phyloP scores from a whole-genome alignment of 768 basidiomycete genomes.

The Xerocomus spinulosus region DNA sequence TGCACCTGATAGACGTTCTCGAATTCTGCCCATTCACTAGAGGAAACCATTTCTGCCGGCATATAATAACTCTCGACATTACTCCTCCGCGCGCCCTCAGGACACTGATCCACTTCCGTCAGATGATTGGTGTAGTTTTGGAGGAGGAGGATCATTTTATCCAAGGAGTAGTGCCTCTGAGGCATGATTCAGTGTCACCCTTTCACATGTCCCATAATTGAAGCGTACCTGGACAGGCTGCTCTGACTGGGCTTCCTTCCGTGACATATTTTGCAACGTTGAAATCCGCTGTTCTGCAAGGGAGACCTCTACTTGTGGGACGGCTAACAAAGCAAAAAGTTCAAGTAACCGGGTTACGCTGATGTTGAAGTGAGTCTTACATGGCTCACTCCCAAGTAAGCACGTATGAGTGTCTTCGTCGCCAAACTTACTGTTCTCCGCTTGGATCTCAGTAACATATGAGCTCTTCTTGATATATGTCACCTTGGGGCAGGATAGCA shows the following conservation, averaged over 20 bases:
- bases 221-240: conserved; percentile 15
- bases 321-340: conserved; percentile 38
- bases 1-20: conserved; percentile 91
- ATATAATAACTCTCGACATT: conserved; percentile 53
- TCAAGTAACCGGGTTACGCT: background rate
- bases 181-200: conserved; percentile 3
- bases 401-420: conserved; percentile 80
- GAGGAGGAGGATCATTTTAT: conserved; percentile 56
- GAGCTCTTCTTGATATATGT: conserved; percentile 70
- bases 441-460: conserved; percentile 36
- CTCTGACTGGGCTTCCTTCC: conserved; percentile 10
- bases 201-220: background rate
- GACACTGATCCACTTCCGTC: conserved; percentile 39
- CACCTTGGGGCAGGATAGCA: conserved; percentile 77
- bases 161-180: conserved; percentile 25
- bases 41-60: conserved; percentile 61
- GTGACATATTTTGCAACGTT: conserved; percentile 36
- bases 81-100: conserved; percentile 28
- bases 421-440: conserved; percentile 74
- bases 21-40: conserved; percentile 75
- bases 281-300: conserved; percentile 52
- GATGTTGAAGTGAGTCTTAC: conserved; percentile 36
- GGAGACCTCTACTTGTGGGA: conserved; percentile 58
- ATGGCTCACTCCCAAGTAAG: conserved; percentile 65
- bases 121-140: conserved; percentile 58